Evolutionary conservation across 2,329 filamentous ascomycete genomes (phyloP), one percentile per base, ranked within the genome.

Genomic region (Penicillium sp.): DNA sequence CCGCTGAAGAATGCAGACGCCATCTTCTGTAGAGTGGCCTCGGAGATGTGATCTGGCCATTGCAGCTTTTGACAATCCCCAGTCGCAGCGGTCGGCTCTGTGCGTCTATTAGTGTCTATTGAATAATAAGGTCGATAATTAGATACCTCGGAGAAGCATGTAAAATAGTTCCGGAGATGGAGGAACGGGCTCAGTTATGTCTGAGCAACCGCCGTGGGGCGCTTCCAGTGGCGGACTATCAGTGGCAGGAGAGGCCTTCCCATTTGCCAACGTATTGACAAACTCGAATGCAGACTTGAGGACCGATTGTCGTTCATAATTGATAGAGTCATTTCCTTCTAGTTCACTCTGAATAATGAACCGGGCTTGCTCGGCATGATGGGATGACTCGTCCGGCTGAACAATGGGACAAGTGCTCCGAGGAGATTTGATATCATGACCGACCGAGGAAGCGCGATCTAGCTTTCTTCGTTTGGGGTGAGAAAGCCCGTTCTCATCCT

Each of bases 31-130:
- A 51, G 36, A 2, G 52, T 41, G 13, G 41, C 50, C 17, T 49
- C 36, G 0, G 55, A 54, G 18, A 60, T 56, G 41, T 58, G 57
- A 33, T 59, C 52, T 1, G 57, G 56, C 56, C 57, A 59, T 36
- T 52, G 37, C 16, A 52, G 19, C 7, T 14, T 26, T 4, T 27
- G 41, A 2, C 38, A 39, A 2, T 13, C 16, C 6, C 30, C 33
- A 7, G n/a, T n/a, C 8, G 33, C 17, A 15, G 26, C 7, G 4
- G 35, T 43, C 2, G 35, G 44, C 9, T 51, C 48, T 51, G 20
- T 26, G n/a, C 7, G 18, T 15, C 4, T 23, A 8, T 49, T 36
- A 40, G 7, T 9, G 3, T 4, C 3, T 7, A 10, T 15, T 13
- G 4, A 2, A 15, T 4, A 18, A 4, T 3, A 15, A 33, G 1